Percentiles rank a stretch among this genome's conserved stretches.
These are phyloP conservation scores for Tolypocladium ophioglossoides DNA, from an alignment of 2,329 filamentous ascomycete species.

Conservation along the genomic window DNA sequence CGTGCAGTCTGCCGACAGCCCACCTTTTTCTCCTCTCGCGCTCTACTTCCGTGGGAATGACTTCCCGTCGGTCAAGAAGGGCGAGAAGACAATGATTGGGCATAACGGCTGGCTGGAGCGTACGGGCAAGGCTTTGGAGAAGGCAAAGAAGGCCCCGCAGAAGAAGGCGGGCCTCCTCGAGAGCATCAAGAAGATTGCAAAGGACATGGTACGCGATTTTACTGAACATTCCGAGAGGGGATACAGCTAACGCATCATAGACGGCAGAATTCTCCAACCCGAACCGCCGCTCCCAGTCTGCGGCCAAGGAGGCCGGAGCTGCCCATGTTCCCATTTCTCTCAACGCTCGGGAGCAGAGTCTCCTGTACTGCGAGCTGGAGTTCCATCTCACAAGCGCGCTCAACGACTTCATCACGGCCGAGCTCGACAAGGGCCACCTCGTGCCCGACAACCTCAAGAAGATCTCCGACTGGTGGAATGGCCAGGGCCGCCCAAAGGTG, in stretches of 20 bases:
- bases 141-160: constrained; percentile 14
- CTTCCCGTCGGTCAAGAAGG: constrained; percentile 26
- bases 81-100: constrained; percentile 42
- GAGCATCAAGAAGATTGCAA: constrained; percentile 41
- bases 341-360: constrained; percentile 43
- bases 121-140: constrained; percentile 15
- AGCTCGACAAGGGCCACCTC: constrained; percentile 45
- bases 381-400: constrained; percentile 40
- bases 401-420: constrained; percentile 39
- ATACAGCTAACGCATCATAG: constrained; percentile 4
- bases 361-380: constrained; percentile 50
- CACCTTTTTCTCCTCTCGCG: constrained; percentile 30
- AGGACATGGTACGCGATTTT: constrained; percentile 34
- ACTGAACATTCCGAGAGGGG: not conserved
- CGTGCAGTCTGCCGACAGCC: constrained; percentile 5
- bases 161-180: constrained; percentile 34
- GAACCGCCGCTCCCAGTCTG: constrained; percentile 19
- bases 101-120: constrained; percentile 47
- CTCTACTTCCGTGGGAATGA: constrained; percentile 30
- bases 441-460: constrained; percentile 39
- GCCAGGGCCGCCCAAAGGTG: constrained; percentile 42
- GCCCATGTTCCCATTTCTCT: constrained; percentile 37
- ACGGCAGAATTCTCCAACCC: constrained; percentile 26
- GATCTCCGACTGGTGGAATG: constrained; percentile 39
- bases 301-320: constrained; percentile 15